A percentile compares a stretch with the other conserved stretches of the same genome.
Evolutionary conservation across 2,329 filamentous ascomycete genomes (phyloP).

Genomic region (Cordyceps sp.): DNA sequence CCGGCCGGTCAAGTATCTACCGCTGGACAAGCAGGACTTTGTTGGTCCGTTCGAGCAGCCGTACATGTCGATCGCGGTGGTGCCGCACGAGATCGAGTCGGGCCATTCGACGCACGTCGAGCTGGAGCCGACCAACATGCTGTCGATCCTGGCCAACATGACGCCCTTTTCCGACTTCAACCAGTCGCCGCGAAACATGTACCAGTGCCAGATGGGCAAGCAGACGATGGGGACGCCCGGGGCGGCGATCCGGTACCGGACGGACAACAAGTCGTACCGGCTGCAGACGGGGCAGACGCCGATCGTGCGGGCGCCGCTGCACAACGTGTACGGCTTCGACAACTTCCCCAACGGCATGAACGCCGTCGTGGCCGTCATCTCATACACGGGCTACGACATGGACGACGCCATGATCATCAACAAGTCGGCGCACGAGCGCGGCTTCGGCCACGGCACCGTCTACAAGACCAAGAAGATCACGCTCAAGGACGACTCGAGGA

Average conservation of each 20-base stretch:
- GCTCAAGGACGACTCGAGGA: slow-evolving; percentile 62
- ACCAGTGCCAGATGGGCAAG: slow-evolving; percentile 98
- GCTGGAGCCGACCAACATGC: slow-evolving; percentile 84
- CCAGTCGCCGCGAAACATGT: slow-evolving; percentile 98
- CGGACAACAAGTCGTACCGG: slow-evolving; percentile 93
- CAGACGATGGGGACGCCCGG: slow-evolving; percentile 97
- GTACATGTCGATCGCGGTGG: slow-evolving; percentile 93
- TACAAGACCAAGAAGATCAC: slow-evolving; percentile 95
- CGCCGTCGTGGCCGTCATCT: slow-evolving; percentile 91
- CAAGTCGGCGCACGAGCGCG: slow-evolving; percentile 89
- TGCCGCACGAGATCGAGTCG: slow-evolving; percentile 74
- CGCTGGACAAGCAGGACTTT: slow-evolving; percentile 69
- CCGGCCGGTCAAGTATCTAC: slow-evolving; percentile 80
- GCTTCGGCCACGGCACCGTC: slow-evolving; percentile 88
- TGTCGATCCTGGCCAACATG: slow-evolving; percentile 96
- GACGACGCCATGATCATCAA: slow-evolving; percentile 99
- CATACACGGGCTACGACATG: slow-evolving; percentile 99
- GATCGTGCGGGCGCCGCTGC: slow-evolving; percentile 76
- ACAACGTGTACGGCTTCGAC: slow-evolving; percentile 93
- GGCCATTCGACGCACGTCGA: slow-evolving; percentile 88
- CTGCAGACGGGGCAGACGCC: slow-evolving; percentile 93
- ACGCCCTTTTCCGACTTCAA: slow-evolving; percentile 98
- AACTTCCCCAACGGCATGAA: slow-evolving; percentile 97
- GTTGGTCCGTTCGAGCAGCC: slow-evolving; percentile 92
- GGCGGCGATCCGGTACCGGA: slow-evolving; percentile 68